Base-by-base conservation (phyloP, 2,329 filamentous ascomycete genomes). In the Helotiales sp. region DNA sequence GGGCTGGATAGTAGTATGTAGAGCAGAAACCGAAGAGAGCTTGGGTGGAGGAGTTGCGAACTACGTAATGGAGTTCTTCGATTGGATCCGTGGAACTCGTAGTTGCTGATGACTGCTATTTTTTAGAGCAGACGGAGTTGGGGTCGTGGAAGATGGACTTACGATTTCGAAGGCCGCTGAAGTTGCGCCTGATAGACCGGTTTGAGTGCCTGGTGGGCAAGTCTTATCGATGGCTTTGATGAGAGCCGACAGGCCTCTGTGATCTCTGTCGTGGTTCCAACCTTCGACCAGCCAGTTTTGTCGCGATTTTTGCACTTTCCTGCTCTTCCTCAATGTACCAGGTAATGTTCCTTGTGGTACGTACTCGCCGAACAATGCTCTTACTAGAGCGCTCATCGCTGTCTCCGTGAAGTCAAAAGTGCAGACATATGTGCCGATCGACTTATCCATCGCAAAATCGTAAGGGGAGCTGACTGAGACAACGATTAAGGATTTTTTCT, bases 361-460 rank as follows among this genome's bases (percentile, higher is more conserved):
- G 54, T 82, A 80, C 60, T 96, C 90, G 9, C 93, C 93, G 66
- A 93, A 93, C 0, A 97, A 76, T 0, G 91, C 89, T 58, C 91
- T 87, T 17, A 96, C 91, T 4, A 96, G 77, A 1, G 92, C 90
- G 60, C 89, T 87, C 76, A 97, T 84, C 17, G 93, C 92, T 7
- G 90, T 93, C 67, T 97, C 93, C 0, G 93, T 97, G 69, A 96
- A 97, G 75, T 97, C 93, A 72, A 96, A 97, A 0, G 93, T 96
- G 77, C 93, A 97, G 38, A 98, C 82, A 68, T 97, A 97, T 1
- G 93, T 96, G 5, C 90, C 90, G 38, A 98, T 93, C 0, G 86
- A 86, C 63, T 89, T 88, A 69, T 98, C 93, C 83, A 93, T 92
- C 44, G 91, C 92, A 71, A 98, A 98, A 72, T 98, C 93, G 72